Evolutionary conservation across 2,329 filamentous ascomycete species (phyloP), one percentile per base, ranked within the genome.

Genomic region (Fusarium anthophilum): DNA sequence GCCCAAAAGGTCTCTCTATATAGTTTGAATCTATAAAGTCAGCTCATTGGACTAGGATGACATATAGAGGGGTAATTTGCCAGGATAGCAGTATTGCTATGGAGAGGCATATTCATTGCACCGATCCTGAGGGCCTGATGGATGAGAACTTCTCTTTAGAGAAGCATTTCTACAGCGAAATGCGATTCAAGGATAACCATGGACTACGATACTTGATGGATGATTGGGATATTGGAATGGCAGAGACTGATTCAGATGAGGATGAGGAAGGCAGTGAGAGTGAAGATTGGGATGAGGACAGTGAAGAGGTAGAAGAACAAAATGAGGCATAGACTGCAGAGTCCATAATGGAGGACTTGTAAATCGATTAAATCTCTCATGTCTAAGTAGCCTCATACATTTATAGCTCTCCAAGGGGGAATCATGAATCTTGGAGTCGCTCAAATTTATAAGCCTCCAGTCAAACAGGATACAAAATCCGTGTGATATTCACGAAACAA

Each of bases 381-480:
- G 6, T 26, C 26, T 7, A 26, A 26, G 6, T 1, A 2, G 32
- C 32, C 13, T 32, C 5, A 32, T 32, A 32, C 32, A 32, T 2
- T 32, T 32, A 32, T 8, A 14, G 2, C 32, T 32, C 32, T 32
- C 6, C 32, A 32, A 32, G 32, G 6, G 32, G 1, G 32, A 0
- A 14, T 32, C 32, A 32, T 32, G 1, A 32, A 32, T 14, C 13
- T 14, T 5, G 13, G 32, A 5, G 13, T 32, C 2, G 2, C 32
- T 32, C 2, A 32, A 15, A 7, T 1, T 14, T 7, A 32, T 14
- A 1, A 32, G 6, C 5, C 6, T 8, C 2, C 2, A 32, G 13
- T 32, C 2, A 32, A 32, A 32, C 5, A 32, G 2, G 13, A 32
- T 8, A 8, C 6, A 32, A 14, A 32, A 2, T 32, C 6, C 13